Percentiles rank a stretch among this genome's conserved stretches.
Conservation (phyloP, 2,329 filamentous ascomycete species). For the Colletotrichum higginsianum region DNA sequence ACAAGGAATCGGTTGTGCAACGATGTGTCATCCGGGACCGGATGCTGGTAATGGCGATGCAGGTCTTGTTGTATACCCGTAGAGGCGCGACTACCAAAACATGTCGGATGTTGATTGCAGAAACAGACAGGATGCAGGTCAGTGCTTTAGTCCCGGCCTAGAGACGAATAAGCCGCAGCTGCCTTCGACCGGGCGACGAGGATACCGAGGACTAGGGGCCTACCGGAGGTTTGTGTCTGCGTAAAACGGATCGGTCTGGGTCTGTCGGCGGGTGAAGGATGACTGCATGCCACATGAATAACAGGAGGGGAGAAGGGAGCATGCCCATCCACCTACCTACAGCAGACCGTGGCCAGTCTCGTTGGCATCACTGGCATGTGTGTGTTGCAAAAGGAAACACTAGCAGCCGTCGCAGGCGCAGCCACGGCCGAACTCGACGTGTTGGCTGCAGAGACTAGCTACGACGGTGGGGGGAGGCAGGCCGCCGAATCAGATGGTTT, state of each 20-base stretch:
- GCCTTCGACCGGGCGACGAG: conserved; percentile 10
- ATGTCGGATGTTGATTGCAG: not conserved
- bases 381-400: conserved; percentile 32
- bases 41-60: not conserved
- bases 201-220: conserved; percentile 1
- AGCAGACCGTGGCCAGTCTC: not conserved
- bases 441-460: conserved; percentile 25
- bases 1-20: not conserved
- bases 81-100: not conserved
- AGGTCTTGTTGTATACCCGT: not conserved
- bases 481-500: conserved; percentile 23
- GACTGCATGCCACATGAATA: conserved; percentile 30
- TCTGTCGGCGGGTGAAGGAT: conserved; percentile 29
- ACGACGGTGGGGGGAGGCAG: conserved; percentile 18
- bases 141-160: conserved; percentile 13
- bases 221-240: conserved; percentile 3
- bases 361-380: conserved; percentile 21
- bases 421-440: conserved; percentile 1
- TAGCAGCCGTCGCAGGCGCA: conserved; percentile 22
- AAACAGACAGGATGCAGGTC: conserved; percentile 6
- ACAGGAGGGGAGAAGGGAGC: conserved; percentile 8
- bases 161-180: not conserved
- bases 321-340: not conserved
- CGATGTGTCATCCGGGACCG: not conserved
- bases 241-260: conserved; percentile 2